Percentiles rank a stretch among this genome's conserved stretches.
Evolutionary conservation across 2,329 filamentous ascomycete species (phyloP).

Genomic region (Mycosphaerella sp.): DNA sequence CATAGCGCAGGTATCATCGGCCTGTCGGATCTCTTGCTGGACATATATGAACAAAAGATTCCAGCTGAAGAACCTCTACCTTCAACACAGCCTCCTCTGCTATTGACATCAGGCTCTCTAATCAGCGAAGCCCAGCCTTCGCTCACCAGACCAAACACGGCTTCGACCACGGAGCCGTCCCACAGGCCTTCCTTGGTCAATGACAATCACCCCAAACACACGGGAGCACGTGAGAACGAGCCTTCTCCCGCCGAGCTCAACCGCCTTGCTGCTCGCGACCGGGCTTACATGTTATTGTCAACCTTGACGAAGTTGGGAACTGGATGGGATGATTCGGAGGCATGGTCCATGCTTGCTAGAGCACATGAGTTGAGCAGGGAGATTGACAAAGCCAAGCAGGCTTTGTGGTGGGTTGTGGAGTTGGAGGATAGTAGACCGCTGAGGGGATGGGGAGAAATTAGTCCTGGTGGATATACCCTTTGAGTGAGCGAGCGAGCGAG

Average conservation of each 20-base stretch:
- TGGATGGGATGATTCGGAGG: constrained; percentile 88
- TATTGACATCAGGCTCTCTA: constrained; percentile 18
- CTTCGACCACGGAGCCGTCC: constrained; percentile 14
- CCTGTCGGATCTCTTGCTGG: constrained; percentile 76
- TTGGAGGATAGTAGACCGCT: constrained; percentile 79
- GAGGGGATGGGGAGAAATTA: constrained; percentile 64
- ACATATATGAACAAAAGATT: constrained; percentile 65
- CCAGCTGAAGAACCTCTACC: constrained; percentile 52
- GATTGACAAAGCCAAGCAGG: constrained; percentile 80
- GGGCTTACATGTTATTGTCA: constrained; percentile 77
- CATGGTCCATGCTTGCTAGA: constrained; percentile 82
- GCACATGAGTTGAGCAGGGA: constrained; percentile 85
- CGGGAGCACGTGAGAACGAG: constrained; percentile 16
- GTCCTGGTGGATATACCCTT: constrained; percentile 27
- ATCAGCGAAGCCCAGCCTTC: constrained; percentile 20
- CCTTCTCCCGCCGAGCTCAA: constrained; percentile 64
- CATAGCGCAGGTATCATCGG: constrained; percentile 76
- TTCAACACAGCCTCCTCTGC: constrained; percentile 27
- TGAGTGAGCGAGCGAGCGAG: constrained; percentile 11
- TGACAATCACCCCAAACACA: constrained; percentile 11
- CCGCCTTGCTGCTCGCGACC: constrained; percentile 80
- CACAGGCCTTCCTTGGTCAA: constrained; percentile 13
- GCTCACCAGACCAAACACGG: constrained; percentile 17
- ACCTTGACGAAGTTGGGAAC: constrained; percentile 76
- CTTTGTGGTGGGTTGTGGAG: constrained; percentile 92